phyloP scores from a whole-genome alignment of 2,329 filamentous ascomycete genomes.

The Claviceps sp. region DNA sequence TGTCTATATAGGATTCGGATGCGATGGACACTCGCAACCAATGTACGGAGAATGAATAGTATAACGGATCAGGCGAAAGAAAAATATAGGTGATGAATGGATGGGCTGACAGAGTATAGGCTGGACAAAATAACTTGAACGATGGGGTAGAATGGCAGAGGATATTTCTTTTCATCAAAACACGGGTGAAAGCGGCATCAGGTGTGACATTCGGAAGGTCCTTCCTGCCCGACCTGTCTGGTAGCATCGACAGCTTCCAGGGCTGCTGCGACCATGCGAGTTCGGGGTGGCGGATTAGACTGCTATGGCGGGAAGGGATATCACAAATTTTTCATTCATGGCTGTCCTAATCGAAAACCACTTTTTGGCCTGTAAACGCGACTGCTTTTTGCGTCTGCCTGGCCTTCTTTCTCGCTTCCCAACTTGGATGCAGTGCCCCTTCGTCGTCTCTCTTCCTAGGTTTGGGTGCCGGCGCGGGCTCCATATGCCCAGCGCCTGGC shows the following conservation, averaged over 20 bases:
- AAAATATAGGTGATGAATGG: not conserved
- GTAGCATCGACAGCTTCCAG: not conserved
- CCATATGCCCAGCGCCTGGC: constrained; percentile 12
- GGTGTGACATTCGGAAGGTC: not conserved
- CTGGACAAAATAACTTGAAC: not conserved
- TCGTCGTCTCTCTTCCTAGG: constrained; percentile 31
- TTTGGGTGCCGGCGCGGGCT: constrained; percentile 14
- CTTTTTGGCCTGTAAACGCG: constrained; percentile 12
- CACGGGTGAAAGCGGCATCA: not conserved
- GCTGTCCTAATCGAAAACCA: constrained; percentile 12
- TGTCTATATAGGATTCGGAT: not conserved
- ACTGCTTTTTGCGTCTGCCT: constrained; percentile 10
- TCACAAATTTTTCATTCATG: not conserved
- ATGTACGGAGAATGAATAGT: not conserved
- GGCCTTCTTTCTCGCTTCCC: constrained; percentile 14
- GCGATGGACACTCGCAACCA: not conserved
- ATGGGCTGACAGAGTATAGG: not conserved
- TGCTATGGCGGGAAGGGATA: not conserved
- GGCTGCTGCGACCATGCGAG: not conserved
- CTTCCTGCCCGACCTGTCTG: not conserved
- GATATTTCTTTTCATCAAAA: not conserved
- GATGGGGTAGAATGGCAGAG: not conserved
- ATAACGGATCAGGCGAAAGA: not conserved
- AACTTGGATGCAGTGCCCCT: constrained; percentile 36
- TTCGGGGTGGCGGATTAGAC: not conserved